These are phyloP conservation scores for Triticum turgidum DNA, from an alignment of 176 grass and related monocot species.

Conservation along the genomic window DNA sequence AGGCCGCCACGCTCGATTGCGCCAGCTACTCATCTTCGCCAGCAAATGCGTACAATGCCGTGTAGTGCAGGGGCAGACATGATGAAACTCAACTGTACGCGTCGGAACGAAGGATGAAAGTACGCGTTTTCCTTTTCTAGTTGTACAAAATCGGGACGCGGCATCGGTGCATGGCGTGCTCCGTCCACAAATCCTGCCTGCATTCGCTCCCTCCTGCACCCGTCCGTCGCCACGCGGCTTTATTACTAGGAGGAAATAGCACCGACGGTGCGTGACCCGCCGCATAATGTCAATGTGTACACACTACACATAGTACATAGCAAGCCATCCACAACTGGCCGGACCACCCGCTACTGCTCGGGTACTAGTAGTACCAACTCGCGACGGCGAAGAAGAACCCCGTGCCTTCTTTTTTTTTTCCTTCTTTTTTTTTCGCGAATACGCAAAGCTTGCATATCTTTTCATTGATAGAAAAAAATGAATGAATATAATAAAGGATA, in stretches of 20 bases:
- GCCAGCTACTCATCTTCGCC: too few species aligned
- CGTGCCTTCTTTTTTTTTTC: too few species aligned
- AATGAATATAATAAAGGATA: too few species aligned
- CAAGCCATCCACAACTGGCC: neutral
- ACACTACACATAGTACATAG: neutral
- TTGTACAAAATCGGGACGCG: neutral
- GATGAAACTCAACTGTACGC: neutral
- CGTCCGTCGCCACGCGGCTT: neutral
- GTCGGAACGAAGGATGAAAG: neutral
- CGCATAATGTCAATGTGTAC: neutral
- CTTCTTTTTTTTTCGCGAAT: too few species aligned
- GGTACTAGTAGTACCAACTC: too few species aligned
- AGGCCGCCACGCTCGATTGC: neutral
- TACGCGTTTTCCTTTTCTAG: too few species aligned
- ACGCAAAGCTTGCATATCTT: too few species aligned
- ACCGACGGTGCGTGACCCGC: neutral
- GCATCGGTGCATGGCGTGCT: neutral
- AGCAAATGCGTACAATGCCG: too few species aligned
- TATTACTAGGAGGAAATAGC: neutral
- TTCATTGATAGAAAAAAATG: too few species aligned
- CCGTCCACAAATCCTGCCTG: neutral
- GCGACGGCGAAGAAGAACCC: too few species aligned
- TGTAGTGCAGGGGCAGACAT: too few species aligned
- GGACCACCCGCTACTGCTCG: neutral
- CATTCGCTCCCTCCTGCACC: neutral